These are phyloP conservation scores for Gossypioides kirkii DNA, from an alignment of 345 rosid genomes.

Conservation along the genomic window DNA sequence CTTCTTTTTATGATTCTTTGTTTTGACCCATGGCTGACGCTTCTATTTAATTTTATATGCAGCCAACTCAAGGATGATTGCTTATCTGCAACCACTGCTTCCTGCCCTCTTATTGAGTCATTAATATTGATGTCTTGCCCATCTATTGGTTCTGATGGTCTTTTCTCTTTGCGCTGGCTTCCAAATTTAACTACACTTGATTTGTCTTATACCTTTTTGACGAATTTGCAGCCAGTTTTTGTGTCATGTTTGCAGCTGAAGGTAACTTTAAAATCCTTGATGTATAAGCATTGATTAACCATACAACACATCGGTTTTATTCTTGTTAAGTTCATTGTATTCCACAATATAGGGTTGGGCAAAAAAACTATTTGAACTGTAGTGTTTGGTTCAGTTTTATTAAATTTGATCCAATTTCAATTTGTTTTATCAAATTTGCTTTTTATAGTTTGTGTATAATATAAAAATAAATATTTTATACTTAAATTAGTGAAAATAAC, in stretches of 20 bases:
- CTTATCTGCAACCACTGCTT: constrained; percentile 70
- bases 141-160: constrained; percentile 75
- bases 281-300: neutral
- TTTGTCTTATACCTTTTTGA: constrained; percentile 90
- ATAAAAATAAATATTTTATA: no score
- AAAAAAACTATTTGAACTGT: no score
- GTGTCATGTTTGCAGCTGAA: constrained; percentile 76
- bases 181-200: constrained; percentile 68
- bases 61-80: constrained; percentile 92
- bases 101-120: constrained; percentile 81
- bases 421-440: no score
- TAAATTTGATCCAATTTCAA: no score
- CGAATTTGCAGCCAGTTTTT: constrained; percentile 72
- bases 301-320: neutral
- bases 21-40: constrained; percentile 14
- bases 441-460: no score
- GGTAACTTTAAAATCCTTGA: constrained; percentile 48
- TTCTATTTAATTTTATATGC: constrained; percentile 22
- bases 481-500: no score
- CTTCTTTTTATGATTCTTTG: constrained; percentile 11
- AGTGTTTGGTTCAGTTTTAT: no score
- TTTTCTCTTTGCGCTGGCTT: constrained; percentile 63
- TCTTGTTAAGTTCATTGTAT: neutral
- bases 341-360: neutral
- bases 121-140: constrained; percentile 93